Evolutionary conservation across 2,329 filamentous ascomycete species (phyloP), one percentile per base, ranked within the genome.

Genomic region (Talaromyces sp.): DNA sequence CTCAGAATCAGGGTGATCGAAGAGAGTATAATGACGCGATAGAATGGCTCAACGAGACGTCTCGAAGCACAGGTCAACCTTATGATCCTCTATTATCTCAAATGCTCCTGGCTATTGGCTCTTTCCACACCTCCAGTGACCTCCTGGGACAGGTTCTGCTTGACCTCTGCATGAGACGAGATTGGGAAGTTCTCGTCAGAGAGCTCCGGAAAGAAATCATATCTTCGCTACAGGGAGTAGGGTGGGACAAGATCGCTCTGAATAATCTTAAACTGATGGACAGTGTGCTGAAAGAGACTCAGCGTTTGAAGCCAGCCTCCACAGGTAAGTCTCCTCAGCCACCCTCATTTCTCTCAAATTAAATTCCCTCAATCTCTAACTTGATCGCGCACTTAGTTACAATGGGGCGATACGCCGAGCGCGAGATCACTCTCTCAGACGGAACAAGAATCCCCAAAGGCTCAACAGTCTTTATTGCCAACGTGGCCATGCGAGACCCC

Each of bases 381-480:
- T 13, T 45, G n/a, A 14, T 45, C 41, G 41, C n/a, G 13, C n/a
- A 13, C 41, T 27, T 27, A 45, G 68, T 66, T 10, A 56, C 64
- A 6, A 63, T 66, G 50, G 22, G 63, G 45, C 54, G 66, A n/a
- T 37, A 43, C 5, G 66, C 60, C 22, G 14, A 50, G 22, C 24
- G 63, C 22, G 49, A 63, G 2, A n/a, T 70, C 24, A 68, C 62
- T 1, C 63, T 72, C 1, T 70, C 73, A 1, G 77, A 82, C 47
- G 83, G 83, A 14, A 78, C 82, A 69, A 75, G 79, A 45, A 77
- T 79, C 27, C 82, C 83, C 0, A 74, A 75, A 24, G 83, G 82
- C 11, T 73, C 78, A 14, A 74, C 76, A 5, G 68, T 86, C 35
- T 50, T 9, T 24, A 31, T 62, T 14, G 27, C 60, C 8, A 54